These are phyloP conservation scores for Leccinum arenicola DNA, from an alignment of 768 basidiomycete species.

Conservation along the genomic window DNA sequence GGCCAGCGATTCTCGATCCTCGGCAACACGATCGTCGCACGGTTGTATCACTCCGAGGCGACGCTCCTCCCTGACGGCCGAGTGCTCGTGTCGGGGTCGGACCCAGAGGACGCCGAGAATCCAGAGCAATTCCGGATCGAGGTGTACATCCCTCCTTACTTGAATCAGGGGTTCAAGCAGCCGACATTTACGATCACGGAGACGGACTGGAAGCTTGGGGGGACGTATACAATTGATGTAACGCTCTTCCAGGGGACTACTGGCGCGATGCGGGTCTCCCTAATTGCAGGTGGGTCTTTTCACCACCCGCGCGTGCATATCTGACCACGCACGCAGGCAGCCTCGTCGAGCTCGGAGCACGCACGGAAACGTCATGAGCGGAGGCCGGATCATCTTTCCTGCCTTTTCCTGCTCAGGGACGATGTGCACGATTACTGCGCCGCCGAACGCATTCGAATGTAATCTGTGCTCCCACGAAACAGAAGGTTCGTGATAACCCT, in stretches of 20 bases:
- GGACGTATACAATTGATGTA: conserved; percentile 51
- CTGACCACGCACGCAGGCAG: conserved; percentile 30
- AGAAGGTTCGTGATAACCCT: conserved; percentile 56
- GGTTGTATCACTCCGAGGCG: conserved; percentile 78
- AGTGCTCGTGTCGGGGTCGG: conserved; percentile 74
- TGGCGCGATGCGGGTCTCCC: conserved; percentile 55
- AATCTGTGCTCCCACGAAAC: conserved; percentile 86
- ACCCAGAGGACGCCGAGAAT: conserved; percentile 41
- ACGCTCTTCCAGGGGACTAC: conserved; percentile 39
- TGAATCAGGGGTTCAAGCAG: conserved; percentile 57
- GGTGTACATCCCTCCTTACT: conserved; percentile 87
- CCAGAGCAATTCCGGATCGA: conserved; percentile 75
- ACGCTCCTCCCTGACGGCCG: conserved; percentile 73
- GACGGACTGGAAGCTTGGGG: conserved; percentile 63
- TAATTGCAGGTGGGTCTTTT: conserved; percentile 52
- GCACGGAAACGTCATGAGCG: conserved; percentile 73
- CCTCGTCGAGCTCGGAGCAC: conserved; percentile 74
- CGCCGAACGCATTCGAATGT: conserved; percentile 69
- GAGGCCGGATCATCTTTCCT: conserved; percentile 69
- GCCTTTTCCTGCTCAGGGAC: conserved; percentile 65
- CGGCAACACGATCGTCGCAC: conserved; percentile 64
- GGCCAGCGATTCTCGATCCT: conserved; percentile 65
- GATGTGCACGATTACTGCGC: conserved; percentile 74
- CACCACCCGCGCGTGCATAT: background rate
- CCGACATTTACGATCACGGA: conserved; percentile 57